Conservation (phyloP, 148 eudicot species). For the Rhododendron henanense region DNA sequence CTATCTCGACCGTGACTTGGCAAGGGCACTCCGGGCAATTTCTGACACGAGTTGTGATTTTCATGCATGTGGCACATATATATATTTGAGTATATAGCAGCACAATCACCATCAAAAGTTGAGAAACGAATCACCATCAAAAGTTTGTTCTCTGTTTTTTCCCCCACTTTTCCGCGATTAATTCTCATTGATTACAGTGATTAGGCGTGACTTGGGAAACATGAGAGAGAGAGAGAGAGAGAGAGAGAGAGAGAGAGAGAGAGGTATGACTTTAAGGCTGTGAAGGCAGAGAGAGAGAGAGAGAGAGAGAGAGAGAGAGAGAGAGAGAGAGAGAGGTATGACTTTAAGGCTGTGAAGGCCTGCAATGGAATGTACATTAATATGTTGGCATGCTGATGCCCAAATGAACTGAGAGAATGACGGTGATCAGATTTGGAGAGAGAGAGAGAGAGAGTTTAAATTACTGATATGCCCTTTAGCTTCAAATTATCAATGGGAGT, state of each 20-base stretch:
- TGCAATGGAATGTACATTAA: constrained; percentile 10
- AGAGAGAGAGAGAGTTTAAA: neutral
- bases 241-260: neutral
- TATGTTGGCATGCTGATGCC: neutral
- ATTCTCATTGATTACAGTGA: constrained; percentile 27
- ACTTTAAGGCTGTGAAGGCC: neutral
- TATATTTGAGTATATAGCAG: neutral
- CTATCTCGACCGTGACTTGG: neutral
- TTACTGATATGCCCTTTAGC: constrained; percentile 20
- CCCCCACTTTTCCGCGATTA: neutral
- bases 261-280: neutral
- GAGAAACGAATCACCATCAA: constrained; percentile 7
- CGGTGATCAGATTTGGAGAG: constrained; percentile 14
- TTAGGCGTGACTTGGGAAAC: constrained; percentile 29
- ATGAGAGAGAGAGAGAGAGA: neutral
- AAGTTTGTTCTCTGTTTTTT: constrained; percentile 4
- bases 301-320: too few relatives aligned
- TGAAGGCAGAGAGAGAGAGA: neutral
- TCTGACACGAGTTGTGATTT: constrained; percentile 3
- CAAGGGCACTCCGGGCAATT: constrained; percentile 13
- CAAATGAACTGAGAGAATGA: neutral
- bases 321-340: neutral
- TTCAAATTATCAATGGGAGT: constrained; percentile 19
- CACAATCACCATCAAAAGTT: constrained; percentile 7
- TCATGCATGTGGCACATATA: too few relatives aligned